phyloP scores from a whole-genome alignment of 2,329 filamentous ascomycete species.

The Aureobasidium namibiae region DNA sequence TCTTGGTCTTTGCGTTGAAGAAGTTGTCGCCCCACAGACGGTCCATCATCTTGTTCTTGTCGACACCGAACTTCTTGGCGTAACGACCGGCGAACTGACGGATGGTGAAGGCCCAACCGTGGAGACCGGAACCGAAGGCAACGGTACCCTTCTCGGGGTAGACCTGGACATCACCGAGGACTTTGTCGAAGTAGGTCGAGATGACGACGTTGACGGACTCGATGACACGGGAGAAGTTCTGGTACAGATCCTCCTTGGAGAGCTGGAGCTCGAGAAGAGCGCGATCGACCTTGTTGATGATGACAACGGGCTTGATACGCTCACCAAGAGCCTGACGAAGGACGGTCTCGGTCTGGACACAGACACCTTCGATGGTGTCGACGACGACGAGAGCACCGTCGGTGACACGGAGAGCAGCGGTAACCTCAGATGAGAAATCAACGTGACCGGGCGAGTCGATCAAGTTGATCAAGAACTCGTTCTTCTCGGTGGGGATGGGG shows the following conservation, averaged over 20 bases:
- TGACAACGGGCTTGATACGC: conserved; percentile 98
- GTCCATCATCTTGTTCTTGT: conserved; percentile 99
- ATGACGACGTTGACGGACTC: conserved; percentile 99
- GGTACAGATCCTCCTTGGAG: conserved; percentile 97
- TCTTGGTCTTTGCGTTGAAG: conserved; percentile 99
- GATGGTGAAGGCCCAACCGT: conserved; percentile 99
- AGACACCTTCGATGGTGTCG: conserved; percentile 99
- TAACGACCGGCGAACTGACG: conserved; percentile 94
- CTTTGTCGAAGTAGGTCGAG: conserved; percentile 96
- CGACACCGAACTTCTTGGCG: conserved; percentile 99
- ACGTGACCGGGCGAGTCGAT: conserved; percentile 99
- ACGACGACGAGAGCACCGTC: conserved; percentile 99
- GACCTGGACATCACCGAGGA: conserved; percentile 95
- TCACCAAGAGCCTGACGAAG: conserved; percentile 97
- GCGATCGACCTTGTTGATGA: conserved; percentile 99
- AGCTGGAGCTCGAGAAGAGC: conserved; percentile 98
- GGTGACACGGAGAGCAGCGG: conserved; percentile 98
- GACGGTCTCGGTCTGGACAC: conserved; percentile 99
- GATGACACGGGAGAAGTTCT: conserved; percentile 98
- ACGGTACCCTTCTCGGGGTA: conserved; percentile 97
- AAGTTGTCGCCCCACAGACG: conserved; percentile 99
- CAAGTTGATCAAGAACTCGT: conserved; percentile 99
- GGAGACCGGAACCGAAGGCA: conserved; percentile 98
- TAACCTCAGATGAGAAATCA: conserved; percentile 99
- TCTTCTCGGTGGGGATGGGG: conserved; percentile 77